A percentile compares a stretch with the other conserved stretches of the same genome.
These are phyloP conservation scores for Globisporangium megalacanthum DNA, from an alignment of 352 stramenopile genomes.

Conservation along the genomic window DNA sequence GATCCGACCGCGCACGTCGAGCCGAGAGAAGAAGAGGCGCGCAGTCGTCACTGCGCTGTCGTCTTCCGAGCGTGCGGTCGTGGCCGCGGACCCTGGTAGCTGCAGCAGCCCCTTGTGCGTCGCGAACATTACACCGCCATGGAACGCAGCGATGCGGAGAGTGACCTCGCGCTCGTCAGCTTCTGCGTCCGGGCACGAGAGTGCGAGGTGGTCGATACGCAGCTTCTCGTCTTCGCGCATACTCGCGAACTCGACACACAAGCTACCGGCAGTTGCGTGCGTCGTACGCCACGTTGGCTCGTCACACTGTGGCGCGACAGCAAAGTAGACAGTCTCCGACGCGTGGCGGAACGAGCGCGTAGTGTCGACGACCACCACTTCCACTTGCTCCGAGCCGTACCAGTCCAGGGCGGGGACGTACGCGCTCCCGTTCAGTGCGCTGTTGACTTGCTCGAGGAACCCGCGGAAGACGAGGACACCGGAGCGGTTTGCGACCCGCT, in stretches of 20 bases:
- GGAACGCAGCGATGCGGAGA: slow-evolving; percentile 24
- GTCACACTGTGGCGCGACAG: slow-evolving; percentile 52
- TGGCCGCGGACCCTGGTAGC: slow-evolving; percentile 16
- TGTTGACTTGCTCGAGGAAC: slow-evolving; percentile 48
- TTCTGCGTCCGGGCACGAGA: slow-evolving; percentile 27
- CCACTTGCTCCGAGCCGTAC: slow-evolving; percentile 50
- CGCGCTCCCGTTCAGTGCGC: slow-evolving; percentile 34
- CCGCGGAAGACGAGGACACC: slow-evolving; percentile 28
- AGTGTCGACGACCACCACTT: slow-evolving; percentile 24
- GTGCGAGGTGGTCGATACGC: slow-evolving; percentile 24
- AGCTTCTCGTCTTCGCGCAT: slow-evolving; percentile 42
- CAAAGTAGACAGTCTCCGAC: slow-evolving; percentile 24
- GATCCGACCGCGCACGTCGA: slow-evolving; percentile 27
- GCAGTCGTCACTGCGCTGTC: slow-evolving; percentile 17
- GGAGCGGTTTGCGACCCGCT: slow-evolving; percentile 24
- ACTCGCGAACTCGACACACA: slow-evolving; percentile 13
- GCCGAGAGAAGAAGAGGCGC: slow-evolving; percentile 36
- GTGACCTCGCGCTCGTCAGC: slow-evolving; percentile 27
- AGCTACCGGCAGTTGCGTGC: background rate
- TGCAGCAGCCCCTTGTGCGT: slow-evolving; percentile 31
- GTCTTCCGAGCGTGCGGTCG: background rate
- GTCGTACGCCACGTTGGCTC: slow-evolving; percentile 26
- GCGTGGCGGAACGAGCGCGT: slow-evolving; percentile 5
- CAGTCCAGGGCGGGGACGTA: slow-evolving; percentile 51
- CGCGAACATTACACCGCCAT: slow-evolving; percentile 53